phyloP scores from a whole-genome alignment of 306 rosid genomes.

The Lupinus albus region DNA sequence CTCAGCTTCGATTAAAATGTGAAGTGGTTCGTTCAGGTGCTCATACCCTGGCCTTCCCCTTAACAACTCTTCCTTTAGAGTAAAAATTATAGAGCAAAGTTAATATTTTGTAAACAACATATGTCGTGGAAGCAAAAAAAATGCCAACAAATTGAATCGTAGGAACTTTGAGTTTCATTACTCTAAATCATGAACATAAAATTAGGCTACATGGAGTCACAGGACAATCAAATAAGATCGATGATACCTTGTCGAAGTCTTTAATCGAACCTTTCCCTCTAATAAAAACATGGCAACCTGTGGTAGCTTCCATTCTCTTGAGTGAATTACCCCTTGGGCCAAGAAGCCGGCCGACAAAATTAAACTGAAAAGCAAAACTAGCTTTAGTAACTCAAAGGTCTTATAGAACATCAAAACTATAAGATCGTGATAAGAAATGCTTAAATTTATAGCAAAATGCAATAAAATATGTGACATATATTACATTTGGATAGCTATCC shows the following conservation, averaged over 20 bases:
- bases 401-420: too few species aligned
- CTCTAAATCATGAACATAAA: too few species aligned
- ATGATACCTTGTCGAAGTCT: conserved; percentile 55
- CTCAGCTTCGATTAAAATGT: conserved; percentile 90
- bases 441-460: conserved; percentile 13
- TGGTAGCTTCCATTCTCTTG: conserved; percentile 61
- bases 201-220: conserved; percentile 26
- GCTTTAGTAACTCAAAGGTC: too few species aligned
- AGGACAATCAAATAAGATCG: conserved; percentile 8
- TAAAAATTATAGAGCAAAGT: conserved; percentile 34
- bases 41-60: conserved; percentile 95
- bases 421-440: too few species aligned
- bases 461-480: conserved; percentile 20
- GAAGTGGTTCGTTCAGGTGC: conserved; percentile 91
- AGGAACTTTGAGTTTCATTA: too few species aligned
- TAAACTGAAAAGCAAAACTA: conserved; percentile 51
- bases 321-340: conserved; percentile 66
- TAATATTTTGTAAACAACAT: conserved; percentile 24
- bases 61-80: conserved; percentile 73
- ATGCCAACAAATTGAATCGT: conserved; percentile 4
- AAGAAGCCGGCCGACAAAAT: conserved; percentile 64
- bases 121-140: conserved; percentile 29
- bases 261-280: conserved; percentile 67
- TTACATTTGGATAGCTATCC: conserved; percentile 59
- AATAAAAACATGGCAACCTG: conserved; percentile 63